A percentile compares a stretch with the other conserved stretches of the same genome.
These are phyloP conservation scores for Gynochthodes officinalis DNA, from an alignment of 257 asterid genomes.

Conservation along the genomic window DNA sequence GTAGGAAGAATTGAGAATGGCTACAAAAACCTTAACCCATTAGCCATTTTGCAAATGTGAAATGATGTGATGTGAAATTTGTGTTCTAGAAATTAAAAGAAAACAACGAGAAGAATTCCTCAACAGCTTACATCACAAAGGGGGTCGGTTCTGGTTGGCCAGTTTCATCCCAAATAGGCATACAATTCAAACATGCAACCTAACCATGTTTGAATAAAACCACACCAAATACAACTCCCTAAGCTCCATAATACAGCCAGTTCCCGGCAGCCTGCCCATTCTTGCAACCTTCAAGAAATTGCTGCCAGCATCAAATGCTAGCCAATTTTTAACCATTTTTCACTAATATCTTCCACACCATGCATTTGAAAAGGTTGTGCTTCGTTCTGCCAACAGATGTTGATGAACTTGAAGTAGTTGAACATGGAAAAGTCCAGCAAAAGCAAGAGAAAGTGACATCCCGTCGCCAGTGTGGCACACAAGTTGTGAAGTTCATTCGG, in stretches of 20 bases:
- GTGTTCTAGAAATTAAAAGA: not conserved
- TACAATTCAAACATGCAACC: slow-evolving; percentile 55
- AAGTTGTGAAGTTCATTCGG: slow-evolving; percentile 30
- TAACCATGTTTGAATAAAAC: slow-evolving; percentile 36
- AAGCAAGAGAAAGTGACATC: slow-evolving; percentile 7
- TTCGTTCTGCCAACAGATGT: slow-evolving; percentile 55
- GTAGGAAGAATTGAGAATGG: no score
- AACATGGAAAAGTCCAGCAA: slow-evolving; percentile 14
- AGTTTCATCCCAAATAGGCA: slow-evolving; percentile 25
- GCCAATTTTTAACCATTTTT: not conserved
- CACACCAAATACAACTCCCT: slow-evolving; percentile 2
- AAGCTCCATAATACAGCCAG: slow-evolving; percentile 7
- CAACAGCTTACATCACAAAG: not conserved
- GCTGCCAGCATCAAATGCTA: no score
- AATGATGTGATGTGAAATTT: not conserved
- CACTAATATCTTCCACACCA: slow-evolving; percentile 17
- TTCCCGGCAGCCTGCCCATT: not conserved
- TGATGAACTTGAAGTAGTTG: slow-evolving; percentile 25
- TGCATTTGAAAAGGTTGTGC: slow-evolving; percentile 66
- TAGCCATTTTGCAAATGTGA: no score
- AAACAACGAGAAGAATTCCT: no score
- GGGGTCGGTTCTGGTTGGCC: slow-evolving; percentile 51
- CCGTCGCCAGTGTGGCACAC: slow-evolving; percentile 30
- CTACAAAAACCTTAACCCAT: no score
- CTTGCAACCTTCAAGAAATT: not conserved